Conservation (phyloP, 2,329 filamentous ascomycete genomes). For the Metarhizium rileyi region DNA sequence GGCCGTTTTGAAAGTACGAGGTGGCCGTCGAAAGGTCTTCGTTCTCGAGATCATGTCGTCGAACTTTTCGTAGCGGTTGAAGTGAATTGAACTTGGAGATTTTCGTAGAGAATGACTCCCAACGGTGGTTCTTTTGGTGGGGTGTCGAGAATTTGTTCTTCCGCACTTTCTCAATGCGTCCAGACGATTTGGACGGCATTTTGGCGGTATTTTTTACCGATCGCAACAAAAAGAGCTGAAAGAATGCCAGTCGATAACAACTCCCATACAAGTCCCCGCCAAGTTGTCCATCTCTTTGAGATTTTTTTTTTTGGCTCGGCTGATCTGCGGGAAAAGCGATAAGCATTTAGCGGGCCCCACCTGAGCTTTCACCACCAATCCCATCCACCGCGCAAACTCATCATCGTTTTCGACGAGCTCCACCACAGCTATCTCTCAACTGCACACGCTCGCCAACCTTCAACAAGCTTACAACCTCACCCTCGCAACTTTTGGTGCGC, state of each 20-base stretch:
- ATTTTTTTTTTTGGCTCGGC: constrained; percentile 24
- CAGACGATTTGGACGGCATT: constrained; percentile 54
- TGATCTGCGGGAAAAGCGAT: constrained; percentile 26
- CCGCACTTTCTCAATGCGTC: constrained; percentile 58
- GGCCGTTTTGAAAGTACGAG: constrained; percentile 77
- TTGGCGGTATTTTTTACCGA: constrained; percentile 23
- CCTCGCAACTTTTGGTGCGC: background rate
- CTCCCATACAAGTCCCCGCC: background rate
- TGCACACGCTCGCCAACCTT: constrained; percentile 1
- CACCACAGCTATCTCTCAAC: constrained; percentile 7
- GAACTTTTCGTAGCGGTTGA: constrained; percentile 84
- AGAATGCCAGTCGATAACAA: background rate
- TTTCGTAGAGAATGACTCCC: constrained; percentile 84
- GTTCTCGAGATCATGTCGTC: constrained; percentile 72
- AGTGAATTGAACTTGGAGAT: constrained; percentile 81
- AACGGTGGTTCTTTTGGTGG: constrained; percentile 76
- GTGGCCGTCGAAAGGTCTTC: constrained; percentile 65
- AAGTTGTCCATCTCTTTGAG: background rate
- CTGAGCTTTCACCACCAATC: constrained; percentile 20
- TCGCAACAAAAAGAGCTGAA: constrained; percentile 10
- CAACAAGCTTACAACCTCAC: constrained; percentile 1
- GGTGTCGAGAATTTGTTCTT: constrained; percentile 62
- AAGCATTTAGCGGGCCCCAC: constrained; percentile 16
- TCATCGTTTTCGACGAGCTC: constrained; percentile 16
- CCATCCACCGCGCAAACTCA: constrained; percentile 20